Base-by-base conservation (phyloP, 2,329 filamentous ascomycete genomes). In the Talaromyces atroroseus region DNA sequence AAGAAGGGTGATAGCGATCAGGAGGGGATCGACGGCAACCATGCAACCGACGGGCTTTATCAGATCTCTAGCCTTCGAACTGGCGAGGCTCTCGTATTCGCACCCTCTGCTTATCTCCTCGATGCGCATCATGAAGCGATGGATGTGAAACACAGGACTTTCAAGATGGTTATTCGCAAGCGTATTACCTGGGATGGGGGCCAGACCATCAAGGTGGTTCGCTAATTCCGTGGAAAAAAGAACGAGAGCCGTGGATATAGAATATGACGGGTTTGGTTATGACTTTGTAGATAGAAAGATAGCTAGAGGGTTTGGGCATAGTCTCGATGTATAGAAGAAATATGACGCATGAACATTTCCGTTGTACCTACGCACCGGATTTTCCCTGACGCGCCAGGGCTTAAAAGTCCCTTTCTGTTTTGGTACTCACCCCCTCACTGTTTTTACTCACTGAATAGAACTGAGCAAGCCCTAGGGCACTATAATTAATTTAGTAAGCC, bases 131-230 rank as follows among this genome's bases (percentile, higher is more conserved):
- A 58, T 1, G 20, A 45, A 5, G n/a, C 46, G 1, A 58, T 63
- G 5, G 59, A 65, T 45, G 59, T 63, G 2, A 60, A 60, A 18
- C 58, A 65, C 29, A 45, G 42, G 10, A 57, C 54, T 1, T 65
- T 65, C 44, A 62, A 58, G n/a, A 62, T 65, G 59, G 54, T 49
- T 12, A 54, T 65, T 40, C 49, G 64, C 3, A 65, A 64, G 52
- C 52, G 64, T 5, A 57, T 65, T n/a, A 65, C 63, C 5, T 65
- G 62, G 63, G 64, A 64, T 49, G 64, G 64, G 12, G 64, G 64
- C 10, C 54, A 60, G 20, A 62, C 64, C 5, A 64, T 65, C 54
- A 57, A 58, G 26, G 58, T 56, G 45, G 52, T 64, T 52, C 60
- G 59, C 16, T 64, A 45, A 58, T 23, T 6, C 20, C 14, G 24